Base-by-base conservation (phyloP, 768 basidiomycete genomes). In the Imleria badia region DNA sequence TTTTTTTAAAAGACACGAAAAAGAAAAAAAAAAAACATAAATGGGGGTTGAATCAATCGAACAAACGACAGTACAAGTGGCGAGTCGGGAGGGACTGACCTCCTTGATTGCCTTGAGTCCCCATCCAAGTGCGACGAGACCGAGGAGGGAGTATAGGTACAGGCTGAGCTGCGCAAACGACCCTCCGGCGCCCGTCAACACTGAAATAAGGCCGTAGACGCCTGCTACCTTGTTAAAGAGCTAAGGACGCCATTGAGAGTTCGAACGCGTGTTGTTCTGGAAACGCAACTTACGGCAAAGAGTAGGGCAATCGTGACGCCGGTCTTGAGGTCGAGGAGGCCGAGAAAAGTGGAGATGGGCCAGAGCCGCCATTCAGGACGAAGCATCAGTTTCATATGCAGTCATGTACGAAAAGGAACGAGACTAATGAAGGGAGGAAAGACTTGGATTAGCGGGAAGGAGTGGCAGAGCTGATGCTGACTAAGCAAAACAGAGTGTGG, bases 181-280 rank as follows among this genome's bases (percentile, higher is more conserved):
- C n/a, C 89, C 88, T n/a, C 91, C 93, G 30, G 91, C 87, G 19
- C 95, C 95, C 1, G 89, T 89, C 55, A 94, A 73, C 52, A 94
- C 82, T 6, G 94, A 95, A 54, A 99, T 86, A 53, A 99, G 82
- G 51, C 97, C 97, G 69, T 98, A 99, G 10, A 98, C 83, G 47
- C 97, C 96, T 19, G 97, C 95, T 46, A 95, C 96, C 75, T 99
- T 99, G 81, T 99, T 99, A 60, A 99, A 77, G 49, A 94, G 74
- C 90, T 91, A 64, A 23, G 8, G 10, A 13, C 45, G 60, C 26
- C 36, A 52, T 45, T 63, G 58, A 59, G 62, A 19, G 43, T 44
- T 38, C 20, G 35, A 38, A 48, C 15, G 30, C n/a, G 41, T 26
- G 26, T n/a, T 22, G 44, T 20, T 36, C 31, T 41, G 44, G 23